Evolutionary conservation across 495 filamentous ascomycete species (phyloP).

Genomic region (Trichoderma asperelloides): DNA sequence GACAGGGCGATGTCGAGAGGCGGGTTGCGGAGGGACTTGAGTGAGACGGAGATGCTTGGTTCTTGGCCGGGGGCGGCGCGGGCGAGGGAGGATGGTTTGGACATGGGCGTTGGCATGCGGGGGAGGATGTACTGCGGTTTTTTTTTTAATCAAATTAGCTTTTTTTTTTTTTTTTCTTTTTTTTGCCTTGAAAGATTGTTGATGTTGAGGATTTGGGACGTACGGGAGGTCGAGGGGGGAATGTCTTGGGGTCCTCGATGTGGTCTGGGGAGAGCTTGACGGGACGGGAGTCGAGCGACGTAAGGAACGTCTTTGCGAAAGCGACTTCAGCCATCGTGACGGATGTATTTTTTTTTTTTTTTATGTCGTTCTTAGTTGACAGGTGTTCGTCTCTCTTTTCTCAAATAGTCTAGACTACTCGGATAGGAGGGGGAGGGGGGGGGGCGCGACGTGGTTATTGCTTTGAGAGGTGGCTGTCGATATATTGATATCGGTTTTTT

Average conservation of each 20-base stretch:
- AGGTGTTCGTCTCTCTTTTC: no score
- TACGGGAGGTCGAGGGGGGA: conserved; percentile 64
- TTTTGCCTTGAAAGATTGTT: not conserved
- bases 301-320: conserved; percentile 78
- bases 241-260: conserved; percentile 70
- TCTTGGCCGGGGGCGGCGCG: conserved; percentile 28
- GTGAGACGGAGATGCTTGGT: conserved; percentile 45
- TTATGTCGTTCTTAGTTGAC: not conserved
- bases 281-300: conserved; percentile 64
- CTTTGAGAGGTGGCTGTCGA: no score
- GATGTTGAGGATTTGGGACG: conserved; percentile 21
- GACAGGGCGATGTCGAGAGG: conserved; percentile 52
- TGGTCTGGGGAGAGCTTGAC: conserved; percentile 73
- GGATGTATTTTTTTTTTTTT: no score
- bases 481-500: no score
- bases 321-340: conserved; percentile 69
- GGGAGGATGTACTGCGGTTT: conserved; percentile 33
- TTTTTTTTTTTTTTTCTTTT: not conserved
- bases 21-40: conserved; percentile 71
- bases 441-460: no score
- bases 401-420: no score
- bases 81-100: conserved; percentile 36
- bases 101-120: conserved; percentile 39
- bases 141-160: not conserved
- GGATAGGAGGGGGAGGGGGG: no score